Base-by-base conservation (phyloP, 257 asterid genomes). In the Jaltomata sinuosa region DNA sequence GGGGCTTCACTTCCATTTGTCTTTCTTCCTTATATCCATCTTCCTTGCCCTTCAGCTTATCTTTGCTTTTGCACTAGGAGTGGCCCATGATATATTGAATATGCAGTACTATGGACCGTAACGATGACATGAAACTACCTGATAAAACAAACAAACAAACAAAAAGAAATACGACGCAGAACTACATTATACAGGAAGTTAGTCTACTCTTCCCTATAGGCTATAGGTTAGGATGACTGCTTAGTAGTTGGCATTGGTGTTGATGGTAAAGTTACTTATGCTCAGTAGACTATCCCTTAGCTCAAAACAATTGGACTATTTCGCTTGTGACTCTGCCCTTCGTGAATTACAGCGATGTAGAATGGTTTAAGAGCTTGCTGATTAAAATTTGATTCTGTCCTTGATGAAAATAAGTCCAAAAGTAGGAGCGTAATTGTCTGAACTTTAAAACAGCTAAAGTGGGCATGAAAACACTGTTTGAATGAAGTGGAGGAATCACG, bases 201-300 rank as follows among this genome's bases (percentile, higher is more conserved):
- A 27, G 71, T 31, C 47, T 31, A 32, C 74, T 65, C 22, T 67
- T 32, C 47, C 76, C 5, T 31, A 3, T 32, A 64, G 40, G 40
- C 5, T 31, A 3, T 32, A 64, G 40, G 40, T 29, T 64, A 21
- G 15, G 40, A 62, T 62, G 38, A 3, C 69, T 27, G 69, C 36
- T 27, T 62, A 62, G 40, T 27, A 11, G 71, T 62, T 62, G 71
- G 38, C 25, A 27, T 6, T 15, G 71, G n/a, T 64, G 11, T 29
- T 79, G 85, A 64, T 64, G 40, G 57, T 85, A 86, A 86, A 45
- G 83, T 84, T 11, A 79, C 15, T 87, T 76, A 25, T 50, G 84
- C 64, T 80, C 64, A 77, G 85, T 88, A 76, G 81, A 86, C 81
- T 86, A 77, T 83, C 82, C 36, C 86, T 81, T 64, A 64, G 72